Conservation (phyloP, 2,329 filamentous ascomycete species). For the Pseudophaeomoniella oleicola region DNA sequence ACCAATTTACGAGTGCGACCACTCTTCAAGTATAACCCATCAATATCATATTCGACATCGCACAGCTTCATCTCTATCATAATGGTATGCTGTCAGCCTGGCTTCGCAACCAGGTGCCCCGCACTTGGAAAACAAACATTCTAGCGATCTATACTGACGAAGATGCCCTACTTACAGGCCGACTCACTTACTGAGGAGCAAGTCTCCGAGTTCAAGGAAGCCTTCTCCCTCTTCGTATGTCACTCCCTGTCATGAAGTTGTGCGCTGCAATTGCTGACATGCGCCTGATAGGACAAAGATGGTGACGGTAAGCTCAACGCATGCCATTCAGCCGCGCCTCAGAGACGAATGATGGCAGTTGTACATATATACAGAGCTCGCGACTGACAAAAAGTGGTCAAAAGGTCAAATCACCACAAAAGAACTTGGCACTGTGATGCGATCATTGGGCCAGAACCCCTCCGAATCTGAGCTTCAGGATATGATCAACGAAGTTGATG, state of each 20-base stretch:
- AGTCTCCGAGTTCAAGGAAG: constrained; percentile 99
- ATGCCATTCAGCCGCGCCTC: not conserved
- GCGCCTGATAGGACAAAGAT: constrained; percentile 59
- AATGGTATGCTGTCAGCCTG: constrained; percentile 11
- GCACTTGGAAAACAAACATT: constrained; percentile 15
- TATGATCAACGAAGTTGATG: constrained; percentile 90
- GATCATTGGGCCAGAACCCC: constrained; percentile 77
- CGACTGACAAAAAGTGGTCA: not conserved
- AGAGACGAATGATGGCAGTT: too few species aligned
- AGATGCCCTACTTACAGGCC: constrained; percentile 56
- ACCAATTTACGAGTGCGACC: too few species aligned
- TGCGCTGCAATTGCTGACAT: constrained; percentile 11
- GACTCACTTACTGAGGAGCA: constrained; percentile 99
- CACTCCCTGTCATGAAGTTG: constrained; percentile 3
- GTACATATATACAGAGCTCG: too few species aligned
- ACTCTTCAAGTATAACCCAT: not conserved
- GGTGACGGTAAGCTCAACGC: constrained; percentile 59
- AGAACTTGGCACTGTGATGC: constrained; percentile 81
- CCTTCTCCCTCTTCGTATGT: constrained; percentile 99
- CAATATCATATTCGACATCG: not conserved
- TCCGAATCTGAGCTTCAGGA: constrained; percentile 83
- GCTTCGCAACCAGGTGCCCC: constrained; percentile 2
- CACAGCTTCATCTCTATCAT: constrained; percentile 1
- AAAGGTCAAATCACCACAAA: constrained; percentile 83
- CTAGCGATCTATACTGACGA: too few species aligned